phyloP scores from a whole-genome alignment of 208 protist species.

The Leishmania turanica region DNA sequence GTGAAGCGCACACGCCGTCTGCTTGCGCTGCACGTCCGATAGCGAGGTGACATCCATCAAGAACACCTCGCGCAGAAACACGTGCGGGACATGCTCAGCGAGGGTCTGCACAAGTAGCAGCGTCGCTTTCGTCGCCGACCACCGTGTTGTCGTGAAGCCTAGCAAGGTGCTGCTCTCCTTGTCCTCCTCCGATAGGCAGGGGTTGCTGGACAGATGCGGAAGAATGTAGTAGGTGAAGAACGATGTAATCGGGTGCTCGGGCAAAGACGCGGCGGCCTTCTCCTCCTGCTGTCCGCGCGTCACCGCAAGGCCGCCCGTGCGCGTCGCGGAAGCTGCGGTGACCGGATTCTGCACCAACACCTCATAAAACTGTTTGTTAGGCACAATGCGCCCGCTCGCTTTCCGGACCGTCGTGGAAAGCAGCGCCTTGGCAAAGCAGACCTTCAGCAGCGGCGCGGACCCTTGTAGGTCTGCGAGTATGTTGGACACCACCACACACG shows the following conservation, averaged over 20 bases:
- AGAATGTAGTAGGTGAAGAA: conserved; percentile 57
- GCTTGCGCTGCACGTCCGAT: conserved; percentile 18
- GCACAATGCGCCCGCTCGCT: conserved; percentile 26
- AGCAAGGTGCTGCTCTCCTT: conserved; percentile 29
- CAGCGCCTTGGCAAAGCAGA: conserved; percentile 43
- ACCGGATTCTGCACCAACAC: conserved; percentile 15
- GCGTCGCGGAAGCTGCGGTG: conserved; percentile 10
- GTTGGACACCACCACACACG: conserved; percentile 43
- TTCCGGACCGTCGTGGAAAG: conserved; percentile 43
- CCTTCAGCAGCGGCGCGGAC: conserved; percentile 21
- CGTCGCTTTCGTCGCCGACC: conserved; percentile 59
- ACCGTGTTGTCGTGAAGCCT: conserved; percentile 36
- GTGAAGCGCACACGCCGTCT: background rate
- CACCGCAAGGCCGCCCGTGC: background rate
- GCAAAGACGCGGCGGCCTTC: conserved; percentile 14
- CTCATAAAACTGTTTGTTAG: conserved; percentile 21
- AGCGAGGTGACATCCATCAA: conserved; percentile 28
- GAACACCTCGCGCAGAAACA: conserved; percentile 55
- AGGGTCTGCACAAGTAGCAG: conserved; percentile 54
- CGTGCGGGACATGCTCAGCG: conserved; percentile 41
- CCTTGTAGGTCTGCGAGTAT: conserved; percentile 37
- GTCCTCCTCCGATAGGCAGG: conserved; percentile 44
- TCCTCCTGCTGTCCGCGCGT: conserved; percentile 24
- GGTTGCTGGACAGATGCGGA: conserved; percentile 42
- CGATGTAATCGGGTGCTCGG: conserved; percentile 29